Conservation (phyloP, 2,329 filamentous ascomycete species). For the Ceratocystis cubensis region DNA sequence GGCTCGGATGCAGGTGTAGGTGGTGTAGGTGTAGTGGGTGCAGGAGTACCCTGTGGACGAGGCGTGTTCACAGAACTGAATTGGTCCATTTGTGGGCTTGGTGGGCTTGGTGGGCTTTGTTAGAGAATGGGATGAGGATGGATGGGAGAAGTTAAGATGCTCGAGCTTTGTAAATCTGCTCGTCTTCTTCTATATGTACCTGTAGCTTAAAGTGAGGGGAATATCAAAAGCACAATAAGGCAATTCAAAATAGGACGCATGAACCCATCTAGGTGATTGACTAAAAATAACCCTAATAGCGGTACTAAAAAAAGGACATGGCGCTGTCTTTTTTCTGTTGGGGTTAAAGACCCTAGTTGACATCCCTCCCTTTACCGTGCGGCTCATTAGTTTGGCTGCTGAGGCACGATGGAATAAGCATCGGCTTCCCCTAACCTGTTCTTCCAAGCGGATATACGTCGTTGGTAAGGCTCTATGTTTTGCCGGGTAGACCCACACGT, state of each 20-base stretch:
- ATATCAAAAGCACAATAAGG: not conserved
- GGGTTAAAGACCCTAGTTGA: too few relatives aligned
- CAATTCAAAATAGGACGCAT: not conserved
- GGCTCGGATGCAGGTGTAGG: too few relatives aligned
- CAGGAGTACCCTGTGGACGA: not conserved
- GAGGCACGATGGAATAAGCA: too few relatives aligned
- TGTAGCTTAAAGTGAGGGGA: conserved; percentile 1
- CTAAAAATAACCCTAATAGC: conserved; percentile 4
- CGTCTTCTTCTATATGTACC: not conserved
- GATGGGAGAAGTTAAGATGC: not conserved
- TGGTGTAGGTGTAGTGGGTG: not conserved
- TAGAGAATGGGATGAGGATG: not conserved
- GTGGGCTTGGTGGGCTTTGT: not conserved
- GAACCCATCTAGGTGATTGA: not conserved
- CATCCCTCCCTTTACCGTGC: too few relatives aligned
- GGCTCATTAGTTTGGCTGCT: too few relatives aligned
- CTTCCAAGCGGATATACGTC: too few relatives aligned
- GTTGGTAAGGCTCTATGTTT: too few relatives aligned
- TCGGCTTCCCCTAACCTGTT: too few relatives aligned
- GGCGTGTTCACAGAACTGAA: not conserved
- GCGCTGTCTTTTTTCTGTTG: too few relatives aligned
- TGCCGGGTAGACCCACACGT: too few relatives aligned
- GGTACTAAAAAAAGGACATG: not conserved
- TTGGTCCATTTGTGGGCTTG: not conserved
- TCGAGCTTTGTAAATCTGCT: not conserved